phyloP scores from a whole-genome alignment of 108 stramenopile species.

The Nitzschia palea region DNA sequence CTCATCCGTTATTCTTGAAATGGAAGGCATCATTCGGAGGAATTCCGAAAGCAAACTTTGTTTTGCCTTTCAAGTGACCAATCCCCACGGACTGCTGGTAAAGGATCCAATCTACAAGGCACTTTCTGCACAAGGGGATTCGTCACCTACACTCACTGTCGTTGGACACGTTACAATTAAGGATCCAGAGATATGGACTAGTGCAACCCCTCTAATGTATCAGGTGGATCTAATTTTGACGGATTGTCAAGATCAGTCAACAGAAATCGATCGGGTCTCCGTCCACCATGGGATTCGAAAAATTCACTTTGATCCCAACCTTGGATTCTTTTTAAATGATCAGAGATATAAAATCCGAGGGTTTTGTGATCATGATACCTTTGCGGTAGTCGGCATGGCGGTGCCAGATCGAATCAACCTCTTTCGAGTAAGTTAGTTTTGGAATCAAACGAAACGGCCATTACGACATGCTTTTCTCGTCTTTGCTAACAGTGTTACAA shows the following conservation, averaged over 20 bases:
- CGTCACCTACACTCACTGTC: not conserved
- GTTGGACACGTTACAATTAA: not conserved
- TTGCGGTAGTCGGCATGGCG: slow-evolving; percentile 47
- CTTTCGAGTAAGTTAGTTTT: slow-evolving; percentile 36
- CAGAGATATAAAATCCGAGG: slow-evolving; percentile 39
- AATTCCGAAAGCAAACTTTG: not conserved
- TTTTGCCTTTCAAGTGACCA: slow-evolving; percentile 2
- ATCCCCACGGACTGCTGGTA: not conserved
- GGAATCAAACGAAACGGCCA: no score
- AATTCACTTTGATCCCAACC: slow-evolving; percentile 25
- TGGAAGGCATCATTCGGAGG: slow-evolving; percentile 10
- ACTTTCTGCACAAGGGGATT: no score
- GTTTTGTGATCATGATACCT: slow-evolving; percentile 47
- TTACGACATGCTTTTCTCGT: not conserved
- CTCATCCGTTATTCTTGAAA: not conserved
- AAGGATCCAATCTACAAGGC: not conserved
- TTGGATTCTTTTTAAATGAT: slow-evolving; percentile 44
- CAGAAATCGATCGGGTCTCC: slow-evolving; percentile 21
- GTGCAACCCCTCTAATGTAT: slow-evolving; percentile 29
- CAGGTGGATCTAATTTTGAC: slow-evolving; percentile 9
- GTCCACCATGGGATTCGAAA: slow-evolving; percentile 32
- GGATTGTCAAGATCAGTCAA: not conserved
- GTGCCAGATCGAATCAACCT: slow-evolving; percentile 40
- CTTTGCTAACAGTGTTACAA: no score
- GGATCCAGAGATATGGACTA: slow-evolving; percentile 30